Conservation (phyloP, 441 rosid species). For the Erodium chrysanthum region DNA sequence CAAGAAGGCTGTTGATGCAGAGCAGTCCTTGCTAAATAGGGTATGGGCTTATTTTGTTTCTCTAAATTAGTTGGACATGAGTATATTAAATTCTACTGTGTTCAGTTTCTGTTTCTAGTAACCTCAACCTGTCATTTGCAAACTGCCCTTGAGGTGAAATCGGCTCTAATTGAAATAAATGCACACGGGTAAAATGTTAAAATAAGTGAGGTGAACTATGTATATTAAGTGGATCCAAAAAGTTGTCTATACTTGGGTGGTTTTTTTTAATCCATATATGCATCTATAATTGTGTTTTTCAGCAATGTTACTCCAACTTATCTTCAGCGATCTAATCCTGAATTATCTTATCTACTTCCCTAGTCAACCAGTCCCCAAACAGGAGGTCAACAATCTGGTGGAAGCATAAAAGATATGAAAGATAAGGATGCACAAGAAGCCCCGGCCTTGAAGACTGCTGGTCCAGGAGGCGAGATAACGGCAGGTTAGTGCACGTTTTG, state of each 20-base stretch:
- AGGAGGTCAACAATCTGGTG: constrained; percentile 63
- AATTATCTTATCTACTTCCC: constrained; percentile 16
- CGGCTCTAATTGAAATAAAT: constrained; percentile 4
- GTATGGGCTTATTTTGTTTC: constrained; percentile 29
- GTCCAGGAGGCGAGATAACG: constrained; percentile 93
- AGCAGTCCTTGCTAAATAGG: constrained; percentile 75
- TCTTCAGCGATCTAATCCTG: too few relatives aligned
- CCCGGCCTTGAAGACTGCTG: constrained; percentile 78
- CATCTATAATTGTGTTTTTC: neutral
- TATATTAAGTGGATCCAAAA: neutral
- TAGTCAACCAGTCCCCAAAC: constrained; percentile 93
- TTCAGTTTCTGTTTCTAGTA: neutral
- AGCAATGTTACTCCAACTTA: neutral
- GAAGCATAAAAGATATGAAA: constrained; percentile 82
- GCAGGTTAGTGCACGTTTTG: constrained; percentile 56
- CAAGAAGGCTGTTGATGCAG: constrained; percentile 74
- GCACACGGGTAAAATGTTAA: constrained; percentile 1
- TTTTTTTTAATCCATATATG: constrained; percentile 8
- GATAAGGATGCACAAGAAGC: constrained; percentile 82
- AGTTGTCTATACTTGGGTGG: neutral
- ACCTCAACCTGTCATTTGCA: neutral
- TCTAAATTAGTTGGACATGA: constrained; percentile 15
- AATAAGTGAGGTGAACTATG: neutral
- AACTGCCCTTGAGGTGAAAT: neutral
- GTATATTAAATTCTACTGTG: constrained; percentile 2